Evolutionary conservation across 345 rosid species (phyloP).

Genomic region (Eutrema yunnanense): DNA sequence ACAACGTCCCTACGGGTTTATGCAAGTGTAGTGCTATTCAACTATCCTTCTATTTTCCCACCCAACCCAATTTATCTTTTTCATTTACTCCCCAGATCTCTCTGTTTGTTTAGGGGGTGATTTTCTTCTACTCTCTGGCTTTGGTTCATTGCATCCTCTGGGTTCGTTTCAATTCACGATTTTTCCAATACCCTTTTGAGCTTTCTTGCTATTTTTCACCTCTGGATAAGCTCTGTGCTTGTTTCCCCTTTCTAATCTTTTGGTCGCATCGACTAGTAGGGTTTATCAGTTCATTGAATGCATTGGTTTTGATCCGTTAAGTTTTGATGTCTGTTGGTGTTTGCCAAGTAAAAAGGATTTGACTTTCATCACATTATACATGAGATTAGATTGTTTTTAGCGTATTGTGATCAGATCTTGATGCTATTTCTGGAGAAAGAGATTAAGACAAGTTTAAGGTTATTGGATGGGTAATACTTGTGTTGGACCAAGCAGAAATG

Average conservation of each 20-base stretch:
- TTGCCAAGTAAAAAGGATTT: neutral
- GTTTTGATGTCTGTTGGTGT: neutral
- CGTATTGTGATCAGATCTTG: conserved; percentile 34
- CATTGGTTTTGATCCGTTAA: neutral
- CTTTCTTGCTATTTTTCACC: neutral
- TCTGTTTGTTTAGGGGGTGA: neutral
- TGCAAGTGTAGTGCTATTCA: conserved; percentile 28
- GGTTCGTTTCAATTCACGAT: conserved; percentile 11
- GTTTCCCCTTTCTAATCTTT: neutral
- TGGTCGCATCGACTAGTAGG: neutral
- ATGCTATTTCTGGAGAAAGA: conserved; percentile 22
- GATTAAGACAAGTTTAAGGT: neutral
- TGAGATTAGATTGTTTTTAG: conserved; percentile 21
- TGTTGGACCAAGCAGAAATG: conserved; percentile 69
- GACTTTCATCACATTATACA: conserved; percentile 12
- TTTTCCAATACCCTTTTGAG: conserved; percentile 15
- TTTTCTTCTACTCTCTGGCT: neutral
- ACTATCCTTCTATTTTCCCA: conserved; percentile 7
- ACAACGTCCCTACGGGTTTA: conserved; percentile 13
- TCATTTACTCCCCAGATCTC: conserved; percentile 19
- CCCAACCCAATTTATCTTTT: neutral
- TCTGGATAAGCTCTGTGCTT: neutral
- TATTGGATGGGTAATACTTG: conserved; percentile 79
- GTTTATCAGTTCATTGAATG: neutral
- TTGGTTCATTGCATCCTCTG: neutral